phyloP scores from a whole-genome alignment of 106 monocot species.

The Phalaenopsis equestris region DNA sequence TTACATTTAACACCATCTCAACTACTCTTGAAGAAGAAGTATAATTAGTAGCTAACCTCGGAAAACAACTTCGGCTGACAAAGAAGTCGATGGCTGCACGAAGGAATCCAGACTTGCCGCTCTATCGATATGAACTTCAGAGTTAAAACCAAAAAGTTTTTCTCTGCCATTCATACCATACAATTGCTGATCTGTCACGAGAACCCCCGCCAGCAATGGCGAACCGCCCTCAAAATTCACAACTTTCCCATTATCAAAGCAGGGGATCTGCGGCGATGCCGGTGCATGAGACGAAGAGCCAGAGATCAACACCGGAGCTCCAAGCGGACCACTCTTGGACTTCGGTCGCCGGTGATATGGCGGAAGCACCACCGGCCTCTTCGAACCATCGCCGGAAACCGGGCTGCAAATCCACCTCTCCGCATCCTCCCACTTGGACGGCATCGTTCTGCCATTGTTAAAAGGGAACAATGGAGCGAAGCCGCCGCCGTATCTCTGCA shows the following conservation, averaged over 20 bases:
- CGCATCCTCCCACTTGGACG: constrained; percentile 98
- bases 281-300: constrained; percentile 16
- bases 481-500: constrained; percentile 26
- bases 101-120: constrained; percentile 50
- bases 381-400: constrained; percentile 44
- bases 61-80: constrained; percentile 22
- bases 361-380: constrained; percentile 18
- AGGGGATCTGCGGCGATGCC: constrained; percentile 35
- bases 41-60: constrained; percentile 14
- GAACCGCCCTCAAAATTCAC: constrained; percentile 38
- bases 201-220: constrained; percentile 65
- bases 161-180: constrained; percentile 18
- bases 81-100: background rate
- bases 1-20: too few species aligned
- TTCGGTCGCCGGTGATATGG: constrained; percentile 66
- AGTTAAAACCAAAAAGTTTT: constrained; percentile 19
- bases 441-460: constrained; percentile 54
- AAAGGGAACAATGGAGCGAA: constrained; percentile 39
- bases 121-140: constrained; percentile 37
- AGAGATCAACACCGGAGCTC: constrained; percentile 22
- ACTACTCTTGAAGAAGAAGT: background rate
- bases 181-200: constrained; percentile 36
- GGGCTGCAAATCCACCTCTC: constrained; percentile 96
- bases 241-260: constrained; percentile 41
- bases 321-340: constrained; percentile 91